Evolutionary conservation across 2,329 filamentous ascomycete genomes (phyloP).

Genomic region (Colletotrichum sublineola): DNA sequence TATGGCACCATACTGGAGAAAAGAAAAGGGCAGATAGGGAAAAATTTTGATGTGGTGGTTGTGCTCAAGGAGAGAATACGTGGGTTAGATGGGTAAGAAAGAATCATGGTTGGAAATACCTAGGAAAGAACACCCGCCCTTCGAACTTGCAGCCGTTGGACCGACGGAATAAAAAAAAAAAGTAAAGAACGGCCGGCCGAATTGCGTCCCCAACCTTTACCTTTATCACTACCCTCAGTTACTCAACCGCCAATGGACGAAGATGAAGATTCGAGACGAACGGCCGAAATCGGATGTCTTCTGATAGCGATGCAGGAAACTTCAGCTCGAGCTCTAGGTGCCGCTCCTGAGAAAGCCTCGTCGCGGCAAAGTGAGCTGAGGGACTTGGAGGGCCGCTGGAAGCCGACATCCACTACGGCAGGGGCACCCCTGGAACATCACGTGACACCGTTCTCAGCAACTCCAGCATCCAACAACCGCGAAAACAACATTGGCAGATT

Average conservation of each 20-base stretch:
- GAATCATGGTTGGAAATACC: neutral
- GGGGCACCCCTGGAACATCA: neutral
- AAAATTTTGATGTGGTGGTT: neutral
- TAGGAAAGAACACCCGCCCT: neutral
- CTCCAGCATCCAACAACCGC: slow-evolving; percentile 11
- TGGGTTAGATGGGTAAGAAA: neutral
- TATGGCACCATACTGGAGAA: neutral
- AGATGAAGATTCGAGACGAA: neutral
- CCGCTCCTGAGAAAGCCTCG: slow-evolving; percentile 4
- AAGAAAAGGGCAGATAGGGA: neutral
- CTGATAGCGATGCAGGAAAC: neutral
- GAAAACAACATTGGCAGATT: slow-evolving; percentile 41
- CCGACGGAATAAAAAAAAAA: neutral
- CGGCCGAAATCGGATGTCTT: neutral
- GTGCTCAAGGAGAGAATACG: neutral
- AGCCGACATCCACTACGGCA: neutral
- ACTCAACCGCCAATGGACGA: neutral
- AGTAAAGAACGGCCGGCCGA: neutral
- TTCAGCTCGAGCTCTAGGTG: neutral
- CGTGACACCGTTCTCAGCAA: slow-evolving; percentile 35
- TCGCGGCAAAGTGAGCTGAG: slow-evolving; percentile 10
- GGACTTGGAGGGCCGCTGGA: neutral
- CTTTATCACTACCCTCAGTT: neutral
- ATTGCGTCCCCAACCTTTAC: neutral
- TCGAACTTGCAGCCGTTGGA: neutral